Evolutionary conservation across 2,329 filamentous ascomycete species (phyloP).

Genomic region (Penicillium sp.): DNA sequence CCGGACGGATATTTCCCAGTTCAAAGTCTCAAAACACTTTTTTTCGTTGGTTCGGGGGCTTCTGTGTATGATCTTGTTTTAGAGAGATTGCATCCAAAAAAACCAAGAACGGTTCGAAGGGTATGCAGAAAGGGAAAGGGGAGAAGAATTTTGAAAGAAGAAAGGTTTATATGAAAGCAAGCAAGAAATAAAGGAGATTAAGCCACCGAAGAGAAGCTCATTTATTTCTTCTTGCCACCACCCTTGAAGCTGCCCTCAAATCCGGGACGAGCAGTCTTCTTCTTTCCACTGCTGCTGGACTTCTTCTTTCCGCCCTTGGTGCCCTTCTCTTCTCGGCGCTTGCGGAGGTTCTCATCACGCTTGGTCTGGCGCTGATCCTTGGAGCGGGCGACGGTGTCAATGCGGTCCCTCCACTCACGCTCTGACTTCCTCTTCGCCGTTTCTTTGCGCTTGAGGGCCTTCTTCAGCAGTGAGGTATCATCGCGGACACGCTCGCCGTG

Average conservation of each 20-base stretch:
- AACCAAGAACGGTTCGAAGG: conserved; percentile 7
- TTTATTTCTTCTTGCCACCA: conserved; percentile 45
- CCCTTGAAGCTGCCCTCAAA: conserved; percentile 71
- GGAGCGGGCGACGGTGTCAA: conserved; percentile 69
- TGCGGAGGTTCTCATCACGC: conserved; percentile 73
- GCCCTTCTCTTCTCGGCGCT: conserved; percentile 73
- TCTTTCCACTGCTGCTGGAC: conserved; percentile 37
- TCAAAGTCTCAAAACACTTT: conserved; percentile 27
- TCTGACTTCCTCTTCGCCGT: conserved; percentile 86
- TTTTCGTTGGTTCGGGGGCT: conserved; percentile 20
- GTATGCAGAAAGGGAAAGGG: conserved; percentile 9
- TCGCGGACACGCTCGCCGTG: conserved; percentile 88
- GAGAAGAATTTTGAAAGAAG: conserved; percentile 2
- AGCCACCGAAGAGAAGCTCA: not conserved
- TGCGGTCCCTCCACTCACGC: conserved; percentile 76
- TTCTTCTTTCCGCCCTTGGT: conserved; percentile 51
- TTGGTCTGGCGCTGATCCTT: conserved; percentile 80
- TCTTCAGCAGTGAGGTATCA: conserved; percentile 83
- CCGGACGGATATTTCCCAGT: conserved; percentile 31
- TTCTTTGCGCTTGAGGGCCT: conserved; percentile 91
- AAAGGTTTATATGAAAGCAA: conserved; percentile 1
- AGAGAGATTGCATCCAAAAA: not conserved
- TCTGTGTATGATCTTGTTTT: not conserved
- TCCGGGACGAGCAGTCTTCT: conserved; percentile 61
- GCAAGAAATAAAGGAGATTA: not conserved